These are phyloP conservation scores for Plantago coronopus DNA, from an alignment of 305 asterid genomes.

Conservation along the genomic window DNA sequence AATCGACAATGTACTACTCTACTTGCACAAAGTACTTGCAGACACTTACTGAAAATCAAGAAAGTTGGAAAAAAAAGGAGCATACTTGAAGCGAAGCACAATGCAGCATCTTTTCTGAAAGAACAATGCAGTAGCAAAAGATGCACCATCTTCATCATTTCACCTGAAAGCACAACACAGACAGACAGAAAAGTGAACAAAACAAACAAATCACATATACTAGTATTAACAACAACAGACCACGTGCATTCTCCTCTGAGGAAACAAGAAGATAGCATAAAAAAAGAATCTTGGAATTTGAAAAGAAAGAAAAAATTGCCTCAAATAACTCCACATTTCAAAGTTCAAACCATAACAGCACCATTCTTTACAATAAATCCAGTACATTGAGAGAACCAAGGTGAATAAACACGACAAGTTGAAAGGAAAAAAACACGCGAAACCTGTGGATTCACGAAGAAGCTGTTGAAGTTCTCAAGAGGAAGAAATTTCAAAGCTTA, in stretches of 20 bases:
- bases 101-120: conserved; percentile 37
- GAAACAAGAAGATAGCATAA: background rate
- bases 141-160: conserved; percentile 30
- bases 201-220: background rate
- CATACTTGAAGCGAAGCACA: conserved; percentile 28
- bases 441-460: conserved; percentile 57
- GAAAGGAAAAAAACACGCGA: conserved; percentile 46
- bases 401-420: conserved; percentile 36
- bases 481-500: conserved; percentile 21
- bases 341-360: background rate
- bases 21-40: conserved; percentile 13
- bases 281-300: conserved; percentile 32
- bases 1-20: conserved; percentile 8
- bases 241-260: conserved; percentile 20
- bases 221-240: conserved; percentile 9
- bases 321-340: too few species aligned
- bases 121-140: conserved; percentile 27
- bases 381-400: conserved; percentile 30
- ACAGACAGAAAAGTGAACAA: conserved; percentile 20
- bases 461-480: conserved; percentile 40
- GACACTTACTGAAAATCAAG: conserved; percentile 16
- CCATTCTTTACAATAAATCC: conserved; percentile 17
- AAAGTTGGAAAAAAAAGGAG: conserved; percentile 19
- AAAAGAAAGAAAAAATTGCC: conserved; percentile 19
- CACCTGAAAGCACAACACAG: conserved; percentile 31